Percentiles rank a stretch among this genome's conserved stretches.
phyloP scores from a whole-genome alignment of 208 protist genomes.

The Crithidia sp. region DNA sequence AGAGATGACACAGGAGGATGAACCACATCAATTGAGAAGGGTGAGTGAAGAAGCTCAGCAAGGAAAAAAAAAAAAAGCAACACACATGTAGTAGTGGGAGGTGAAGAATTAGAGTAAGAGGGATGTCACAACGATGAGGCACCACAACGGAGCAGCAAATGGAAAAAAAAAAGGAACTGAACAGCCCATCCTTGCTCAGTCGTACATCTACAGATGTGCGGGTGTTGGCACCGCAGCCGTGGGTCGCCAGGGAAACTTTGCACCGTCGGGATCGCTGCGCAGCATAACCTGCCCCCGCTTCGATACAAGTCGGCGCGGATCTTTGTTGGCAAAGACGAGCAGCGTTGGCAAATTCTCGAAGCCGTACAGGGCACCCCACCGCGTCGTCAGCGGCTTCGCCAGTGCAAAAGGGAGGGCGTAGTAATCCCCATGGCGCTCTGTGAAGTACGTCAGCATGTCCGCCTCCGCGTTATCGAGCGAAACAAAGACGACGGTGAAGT shows the following conservation, averaged over 20 bases:
- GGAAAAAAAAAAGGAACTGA: background rate
- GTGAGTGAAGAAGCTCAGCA: background rate
- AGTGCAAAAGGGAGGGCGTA: slow-evolving; percentile 39
- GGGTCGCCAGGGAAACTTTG: slow-evolving; percentile 52
- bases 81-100: background rate
- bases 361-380: slow-evolving; percentile 7
- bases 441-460: slow-evolving; percentile 48
- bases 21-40: too few relatives aligned
- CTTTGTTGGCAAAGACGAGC: slow-evolving; percentile 51
- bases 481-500: slow-evolving; percentile 72
- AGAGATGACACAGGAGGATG: too few relatives aligned
- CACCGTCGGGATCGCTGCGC: slow-evolving; percentile 42
- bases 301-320: slow-evolving; percentile 24
- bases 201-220: background rate
- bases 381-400: slow-evolving; percentile 6
- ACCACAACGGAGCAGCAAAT: background rate
- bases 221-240: background rate
- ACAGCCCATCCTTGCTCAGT: background rate
- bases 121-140: too few relatives aligned
- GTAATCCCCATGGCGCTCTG: slow-evolving; percentile 21
- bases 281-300: slow-evolving; percentile 37
- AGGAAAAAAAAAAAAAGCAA: slow-evolving; percentile 14
- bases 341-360: slow-evolving; percentile 22
- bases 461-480: slow-evolving; percentile 51
- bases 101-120: too few relatives aligned